These are phyloP conservation scores for Suillus spraguei DNA, from an alignment of 768 basidiomycete species.

Conservation along the genomic window DNA sequence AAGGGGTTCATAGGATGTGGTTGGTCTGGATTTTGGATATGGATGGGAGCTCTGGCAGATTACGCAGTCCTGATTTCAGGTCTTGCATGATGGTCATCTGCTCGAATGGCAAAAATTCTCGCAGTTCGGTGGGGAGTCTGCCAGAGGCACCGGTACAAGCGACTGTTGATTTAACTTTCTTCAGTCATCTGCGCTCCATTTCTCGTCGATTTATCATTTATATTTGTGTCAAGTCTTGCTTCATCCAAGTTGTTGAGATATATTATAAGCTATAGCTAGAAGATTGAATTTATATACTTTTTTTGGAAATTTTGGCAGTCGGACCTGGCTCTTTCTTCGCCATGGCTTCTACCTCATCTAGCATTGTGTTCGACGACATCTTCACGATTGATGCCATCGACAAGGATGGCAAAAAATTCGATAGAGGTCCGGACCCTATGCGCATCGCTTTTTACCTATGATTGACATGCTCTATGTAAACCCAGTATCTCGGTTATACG, in stretches of 20 bases:
- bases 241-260: background rate
- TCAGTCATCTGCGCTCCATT: background rate
- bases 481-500: slow-evolving; percentile 89
- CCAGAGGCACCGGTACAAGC: background rate
- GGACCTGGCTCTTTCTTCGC: background rate
- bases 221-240: background rate
- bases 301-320: background rate
- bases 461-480: slow-evolving; percentile 15
- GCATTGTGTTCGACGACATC: slow-evolving; percentile 91
- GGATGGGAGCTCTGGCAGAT: slow-evolving; percentile 78
- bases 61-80: slow-evolving; percentile 42
- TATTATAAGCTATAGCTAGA: background rate
- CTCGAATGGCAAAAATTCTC: background rate
- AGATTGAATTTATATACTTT: background rate
- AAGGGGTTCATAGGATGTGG: slow-evolving; percentile 86
- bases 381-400: slow-evolving; percentile 86
- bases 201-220: background rate
- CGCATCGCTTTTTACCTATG: background rate
- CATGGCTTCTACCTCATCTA: slow-evolving; percentile 65
- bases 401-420: slow-evolving; percentile 96
- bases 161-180: background rate
- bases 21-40: slow-evolving; percentile 86
- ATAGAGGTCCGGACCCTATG: slow-evolving; percentile 68
- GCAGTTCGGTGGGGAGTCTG: background rate
- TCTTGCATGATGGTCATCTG: slow-evolving; percentile 3